Conservation (phyloP, 2,329 filamentous ascomycete species). For the Elsinoe fawcettii region DNA sequence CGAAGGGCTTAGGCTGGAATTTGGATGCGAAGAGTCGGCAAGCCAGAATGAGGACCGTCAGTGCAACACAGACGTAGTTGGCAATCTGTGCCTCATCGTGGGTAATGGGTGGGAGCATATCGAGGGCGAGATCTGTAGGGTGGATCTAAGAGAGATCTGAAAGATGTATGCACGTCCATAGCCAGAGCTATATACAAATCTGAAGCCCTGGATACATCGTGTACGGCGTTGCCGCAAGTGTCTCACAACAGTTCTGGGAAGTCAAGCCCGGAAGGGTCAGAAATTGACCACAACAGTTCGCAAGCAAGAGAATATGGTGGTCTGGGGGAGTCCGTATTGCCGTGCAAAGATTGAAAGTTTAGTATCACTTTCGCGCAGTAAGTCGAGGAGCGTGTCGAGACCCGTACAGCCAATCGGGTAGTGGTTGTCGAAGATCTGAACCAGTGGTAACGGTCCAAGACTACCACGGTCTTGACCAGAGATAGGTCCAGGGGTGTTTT, state of each 20-base stretch:
- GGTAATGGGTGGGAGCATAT: neutral
- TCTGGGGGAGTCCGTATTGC: neutral
- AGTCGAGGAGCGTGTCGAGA: neutral
- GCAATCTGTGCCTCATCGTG: neutral
- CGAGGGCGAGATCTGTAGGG: neutral
- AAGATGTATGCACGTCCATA: neutral
- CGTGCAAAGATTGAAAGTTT: neutral
- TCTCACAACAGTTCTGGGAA: neutral
- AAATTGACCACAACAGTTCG: neutral
- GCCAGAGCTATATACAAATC: neutral
- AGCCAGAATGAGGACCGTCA: slow-evolving; percentile 5
- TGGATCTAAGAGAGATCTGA: neutral
- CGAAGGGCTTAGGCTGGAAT: slow-evolving; percentile 8
- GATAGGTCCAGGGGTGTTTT: neutral
- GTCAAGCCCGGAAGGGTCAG: neutral
- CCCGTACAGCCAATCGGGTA: neutral
- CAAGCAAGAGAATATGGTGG: neutral
- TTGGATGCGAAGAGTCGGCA: slow-evolving; percentile 5
- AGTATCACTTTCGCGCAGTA: neutral
- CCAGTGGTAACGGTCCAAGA: neutral
- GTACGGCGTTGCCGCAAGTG: neutral
- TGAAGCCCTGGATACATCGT: neutral
- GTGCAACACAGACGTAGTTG: slow-evolving; percentile 6
- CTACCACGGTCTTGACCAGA: neutral
- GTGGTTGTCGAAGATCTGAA: neutral